Evolutionary conservation across 2,329 filamentous ascomycete genomes (phyloP).

Genomic region (Blastomyces parvus): DNA sequence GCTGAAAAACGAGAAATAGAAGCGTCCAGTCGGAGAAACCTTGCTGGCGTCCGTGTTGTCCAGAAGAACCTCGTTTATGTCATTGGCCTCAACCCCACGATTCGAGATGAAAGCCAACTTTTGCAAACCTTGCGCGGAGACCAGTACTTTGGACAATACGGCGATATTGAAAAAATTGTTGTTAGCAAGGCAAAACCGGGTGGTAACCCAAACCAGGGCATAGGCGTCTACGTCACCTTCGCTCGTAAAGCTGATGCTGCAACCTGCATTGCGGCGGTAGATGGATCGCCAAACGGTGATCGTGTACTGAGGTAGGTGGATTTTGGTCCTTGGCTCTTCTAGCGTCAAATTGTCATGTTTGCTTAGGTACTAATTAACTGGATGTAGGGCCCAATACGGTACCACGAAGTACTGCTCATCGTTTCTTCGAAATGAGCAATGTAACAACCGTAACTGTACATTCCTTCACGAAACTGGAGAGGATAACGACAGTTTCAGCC

Average conservation of each 20-base stretch:
- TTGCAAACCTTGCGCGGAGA: conserved; percentile 80
- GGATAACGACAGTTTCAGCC: conserved; percentile 90
- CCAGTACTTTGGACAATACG: conserved; percentile 97
- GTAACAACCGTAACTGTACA: conserved; percentile 94
- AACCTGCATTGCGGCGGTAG: conserved; percentile 81
- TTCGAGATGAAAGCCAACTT: conserved; percentile 76
- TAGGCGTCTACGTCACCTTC: conserved; percentile 98
- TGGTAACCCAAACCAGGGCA: conserved; percentile 61
- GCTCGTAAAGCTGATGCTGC: conserved; percentile 83
- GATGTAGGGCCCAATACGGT: conserved; percentile 57
- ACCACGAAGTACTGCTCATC: conserved; percentile 99
- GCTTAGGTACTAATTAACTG: background rate
- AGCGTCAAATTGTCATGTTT: background rate
- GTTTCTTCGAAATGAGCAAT: conserved; percentile 87
- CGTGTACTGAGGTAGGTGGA: conserved; percentile 72
- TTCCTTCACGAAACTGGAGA: conserved; percentile 98
- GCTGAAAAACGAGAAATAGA: conserved; percentile 94
- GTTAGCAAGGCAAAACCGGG: conserved; percentile 89
- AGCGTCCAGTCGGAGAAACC: conserved; percentile 87
- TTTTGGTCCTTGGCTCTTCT: conserved; percentile 30
- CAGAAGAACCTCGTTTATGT: conserved; percentile 99
- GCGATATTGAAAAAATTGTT: conserved; percentile 96
- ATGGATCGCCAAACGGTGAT: conserved; percentile 86
- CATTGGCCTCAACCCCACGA: conserved; percentile 82
- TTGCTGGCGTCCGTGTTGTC: conserved; percentile 88